A percentile compares a stretch with the other conserved stretches of the same genome.
Conservation (phyloP, 495 filamentous ascomycete genomes). For the Gamarada debralockiae region DNA sequence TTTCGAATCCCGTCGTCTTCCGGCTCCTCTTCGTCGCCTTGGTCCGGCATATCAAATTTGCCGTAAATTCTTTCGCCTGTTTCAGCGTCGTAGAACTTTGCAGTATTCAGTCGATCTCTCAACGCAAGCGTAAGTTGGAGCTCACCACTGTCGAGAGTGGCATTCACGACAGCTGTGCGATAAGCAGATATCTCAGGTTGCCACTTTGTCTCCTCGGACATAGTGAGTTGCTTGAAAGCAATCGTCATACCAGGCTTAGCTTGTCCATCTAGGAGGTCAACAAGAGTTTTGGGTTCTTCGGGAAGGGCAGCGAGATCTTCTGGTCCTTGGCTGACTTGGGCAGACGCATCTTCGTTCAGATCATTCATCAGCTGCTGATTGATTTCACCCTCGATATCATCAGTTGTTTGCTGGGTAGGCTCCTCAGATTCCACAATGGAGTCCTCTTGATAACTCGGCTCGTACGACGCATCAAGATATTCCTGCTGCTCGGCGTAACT, state of each 20-base stretch:
- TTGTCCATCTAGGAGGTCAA: constrained; percentile 47
- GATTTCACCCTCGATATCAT: constrained; percentile 25
- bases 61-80: constrained; percentile 50
- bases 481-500: constrained; percentile 30
- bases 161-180: constrained; percentile 59
- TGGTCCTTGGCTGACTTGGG: constrained; percentile 29
- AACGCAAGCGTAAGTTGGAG: constrained; percentile 64
- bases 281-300: constrained; percentile 51
- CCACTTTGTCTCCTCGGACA: constrained; percentile 74
- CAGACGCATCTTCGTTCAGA: constrained; percentile 23
- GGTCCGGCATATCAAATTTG: constrained; percentile 65
- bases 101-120: constrained; percentile 55
- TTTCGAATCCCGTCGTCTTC: constrained; percentile 49
- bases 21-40: constrained; percentile 47
- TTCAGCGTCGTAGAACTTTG: constrained; percentile 45
- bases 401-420: constrained; percentile 4
- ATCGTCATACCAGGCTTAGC: constrained; percentile 64
- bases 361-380: constrained; percentile 32
- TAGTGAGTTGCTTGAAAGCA: constrained; percentile 71
- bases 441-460: constrained; percentile 52
- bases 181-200: constrained; percentile 67
- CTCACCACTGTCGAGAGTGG: constrained; percentile 38
- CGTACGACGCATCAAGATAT: constrained; percentile 19
- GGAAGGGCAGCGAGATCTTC: constrained; percentile 69
- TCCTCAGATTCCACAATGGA: constrained; percentile 16